A percentile compares a stretch with the other conserved stretches of the same genome.
phyloP scores from a whole-genome alignment of 2,329 filamentous ascomycete species.

The Purpureocillium lavendulum region DNA sequence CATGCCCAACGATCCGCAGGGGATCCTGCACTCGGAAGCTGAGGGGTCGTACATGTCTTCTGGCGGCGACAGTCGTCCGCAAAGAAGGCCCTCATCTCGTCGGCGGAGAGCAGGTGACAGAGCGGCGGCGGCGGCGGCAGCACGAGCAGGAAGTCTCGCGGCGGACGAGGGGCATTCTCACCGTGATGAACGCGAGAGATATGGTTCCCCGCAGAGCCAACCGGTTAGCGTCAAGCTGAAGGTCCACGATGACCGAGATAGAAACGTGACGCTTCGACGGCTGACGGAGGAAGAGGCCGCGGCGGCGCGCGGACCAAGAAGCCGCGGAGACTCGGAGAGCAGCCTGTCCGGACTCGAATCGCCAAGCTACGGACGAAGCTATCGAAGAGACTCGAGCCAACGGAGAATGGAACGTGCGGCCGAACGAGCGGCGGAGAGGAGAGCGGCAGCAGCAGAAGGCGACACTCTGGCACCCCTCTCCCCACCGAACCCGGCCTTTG shows the following conservation, averaged over 20 bases:
- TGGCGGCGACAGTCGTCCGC: constrained; percentile 21
- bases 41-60: constrained; percentile 21
- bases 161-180: constrained; percentile 31
- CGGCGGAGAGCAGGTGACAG: constrained; percentile 36
- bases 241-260: constrained; percentile 50
- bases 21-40: constrained; percentile 23
- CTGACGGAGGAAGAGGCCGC: constrained; percentile 53
- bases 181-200: constrained; percentile 25
- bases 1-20: constrained; percentile 45
- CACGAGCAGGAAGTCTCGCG: constrained; percentile 37
- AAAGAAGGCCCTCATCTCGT: constrained; percentile 35
- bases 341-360: constrained; percentile 50
- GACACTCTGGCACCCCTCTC: constrained; percentile 35
- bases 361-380: constrained; percentile 34
- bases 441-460: constrained; percentile 31
- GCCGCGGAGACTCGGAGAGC: constrained; percentile 42
- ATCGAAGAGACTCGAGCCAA: constrained; percentile 39
- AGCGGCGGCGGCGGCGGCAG: constrained; percentile 38
- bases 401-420: constrained; percentile 22
- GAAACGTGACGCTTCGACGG: constrained; percentile 52
- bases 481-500: constrained; percentile 49
- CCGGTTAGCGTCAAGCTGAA: constrained; percentile 51
- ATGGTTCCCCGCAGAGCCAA: constrained; percentile 32
- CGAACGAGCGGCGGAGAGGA: constrained; percentile 37
- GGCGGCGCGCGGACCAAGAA: constrained; percentile 28